Conservation (phyloP, 2,329 filamentous ascomycete species). For the Aureobasidium namibiae region DNA sequence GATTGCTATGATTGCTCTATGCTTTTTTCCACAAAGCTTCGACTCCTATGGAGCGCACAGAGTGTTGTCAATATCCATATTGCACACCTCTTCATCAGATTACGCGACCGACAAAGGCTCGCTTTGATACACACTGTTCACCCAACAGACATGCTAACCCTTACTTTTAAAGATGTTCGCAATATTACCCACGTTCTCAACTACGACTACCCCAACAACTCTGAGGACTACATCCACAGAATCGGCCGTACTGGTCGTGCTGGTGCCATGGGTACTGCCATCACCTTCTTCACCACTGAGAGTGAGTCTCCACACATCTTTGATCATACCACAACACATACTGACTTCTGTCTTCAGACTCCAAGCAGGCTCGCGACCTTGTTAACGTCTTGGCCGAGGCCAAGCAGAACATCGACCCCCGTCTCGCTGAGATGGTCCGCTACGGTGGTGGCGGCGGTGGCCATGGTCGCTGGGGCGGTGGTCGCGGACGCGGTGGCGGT, state of each 20-base stretch:
- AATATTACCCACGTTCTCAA: conserved; percentile 99
- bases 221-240: conserved; percentile 61
- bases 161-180: conserved; percentile 77
- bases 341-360: conserved; percentile 35
- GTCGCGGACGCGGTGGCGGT: conserved; percentile 44
- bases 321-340: not conserved
- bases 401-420: conserved; percentile 96
- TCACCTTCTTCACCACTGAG: conserved; percentile 98
- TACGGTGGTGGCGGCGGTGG: conserved; percentile 79
- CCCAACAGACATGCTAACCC: conserved; percentile 63
- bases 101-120: conserved; percentile 47
- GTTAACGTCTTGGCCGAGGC: conserved; percentile 87
- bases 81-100: conserved; percentile 26
- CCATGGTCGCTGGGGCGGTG: conserved; percentile 55
- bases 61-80: conserved; percentile 29
- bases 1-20: conserved; percentile 25
- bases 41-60: conserved; percentile 28
- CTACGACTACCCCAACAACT: conserved; percentile 99
- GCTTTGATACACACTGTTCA: conserved; percentile 35
- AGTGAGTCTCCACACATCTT: conserved; percentile 56
- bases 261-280: conserved; percentile 89
- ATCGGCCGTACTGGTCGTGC: conserved; percentile 62
- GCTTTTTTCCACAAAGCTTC: conserved; percentile 3
- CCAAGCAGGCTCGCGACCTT: conserved; percentile 78
- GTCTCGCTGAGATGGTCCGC: conserved; percentile 90